Percentiles rank a stretch among this genome's conserved stretches.
Conservation (phyloP, 1,139 yeast genomes). For the Sugiyamaella paludigena region DNA sequence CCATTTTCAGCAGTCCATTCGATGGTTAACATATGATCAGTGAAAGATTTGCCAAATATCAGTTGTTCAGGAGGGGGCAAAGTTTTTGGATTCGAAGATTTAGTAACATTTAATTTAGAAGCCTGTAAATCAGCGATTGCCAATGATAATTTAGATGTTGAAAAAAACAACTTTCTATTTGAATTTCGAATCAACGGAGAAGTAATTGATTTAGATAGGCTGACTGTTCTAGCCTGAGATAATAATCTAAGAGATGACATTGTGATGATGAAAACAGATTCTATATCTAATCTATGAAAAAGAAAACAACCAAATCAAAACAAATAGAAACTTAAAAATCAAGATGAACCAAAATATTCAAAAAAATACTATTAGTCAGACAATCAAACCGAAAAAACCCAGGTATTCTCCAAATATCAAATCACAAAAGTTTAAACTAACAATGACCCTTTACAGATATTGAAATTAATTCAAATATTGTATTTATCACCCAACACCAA, state of each 20-base stretch:
- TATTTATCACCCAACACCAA: too few species aligned
- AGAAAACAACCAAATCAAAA: too few species aligned
- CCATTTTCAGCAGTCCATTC: constrained; percentile 80
- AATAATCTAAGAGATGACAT: not conserved
- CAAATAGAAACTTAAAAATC: too few species aligned
- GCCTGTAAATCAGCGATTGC: constrained; percentile 57
- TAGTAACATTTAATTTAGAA: constrained; percentile 58
- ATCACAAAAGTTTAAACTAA: too few species aligned
- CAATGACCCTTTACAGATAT: too few species aligned
- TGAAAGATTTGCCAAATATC: constrained; percentile 82
- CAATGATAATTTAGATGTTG: constrained; percentile 5
- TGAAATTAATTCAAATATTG: too few species aligned
- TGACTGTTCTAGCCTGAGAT: not conserved
- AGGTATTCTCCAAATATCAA: too few species aligned
- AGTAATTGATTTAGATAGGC: not conserved
- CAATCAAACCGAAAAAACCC: too few species aligned
- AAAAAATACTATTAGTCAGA: too few species aligned
- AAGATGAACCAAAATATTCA: too few species aligned
- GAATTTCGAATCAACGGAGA: not conserved
- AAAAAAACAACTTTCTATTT: constrained; percentile 1
- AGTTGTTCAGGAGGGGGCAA: constrained; percentile 71
- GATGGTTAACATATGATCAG: constrained; percentile 84
- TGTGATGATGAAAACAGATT: too few species aligned
- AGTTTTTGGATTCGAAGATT: constrained; percentile 58
- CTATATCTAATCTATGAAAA: too few species aligned